A percentile compares a stretch with the other conserved stretches of the same genome.
These are phyloP conservation scores for Thuja plicata DNA, from an alignment of 83 land plant species.

Conservation along the genomic window DNA sequence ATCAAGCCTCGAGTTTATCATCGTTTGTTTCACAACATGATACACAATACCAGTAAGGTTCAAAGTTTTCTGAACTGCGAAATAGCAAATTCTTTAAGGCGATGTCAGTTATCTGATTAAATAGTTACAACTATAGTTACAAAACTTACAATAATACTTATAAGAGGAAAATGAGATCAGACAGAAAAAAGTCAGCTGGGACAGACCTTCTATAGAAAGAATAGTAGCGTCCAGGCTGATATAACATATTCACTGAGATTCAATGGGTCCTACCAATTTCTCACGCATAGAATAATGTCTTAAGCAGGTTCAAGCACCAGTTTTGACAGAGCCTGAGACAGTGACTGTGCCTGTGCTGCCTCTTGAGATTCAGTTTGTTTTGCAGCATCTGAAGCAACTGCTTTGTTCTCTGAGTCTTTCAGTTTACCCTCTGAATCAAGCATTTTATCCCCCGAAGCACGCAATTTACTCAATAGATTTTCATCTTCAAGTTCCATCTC, in stretches of 20 bases:
- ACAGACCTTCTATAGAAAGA: neutral
- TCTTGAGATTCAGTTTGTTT: constrained; percentile 17
- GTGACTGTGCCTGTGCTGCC: constrained; percentile 23
- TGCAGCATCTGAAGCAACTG: neutral
- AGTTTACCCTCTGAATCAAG: neutral
- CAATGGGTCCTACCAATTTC: neutral
- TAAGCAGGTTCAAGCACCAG: constrained; percentile 54
- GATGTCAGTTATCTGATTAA: neutral
- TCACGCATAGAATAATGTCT: neutral
- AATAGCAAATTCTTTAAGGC: neutral
- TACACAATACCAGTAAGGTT: neutral
- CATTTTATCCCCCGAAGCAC: constrained; percentile 1
- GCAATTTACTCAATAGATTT: neutral
- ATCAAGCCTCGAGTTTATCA: neutral
- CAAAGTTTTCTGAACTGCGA: neutral
- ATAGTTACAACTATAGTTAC: neutral
- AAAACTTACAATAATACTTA: neutral
- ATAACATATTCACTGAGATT: neutral
- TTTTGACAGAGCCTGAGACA: constrained; percentile 32
- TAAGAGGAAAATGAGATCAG: neutral
- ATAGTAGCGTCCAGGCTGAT: neutral
- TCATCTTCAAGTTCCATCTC: constrained; percentile 51
- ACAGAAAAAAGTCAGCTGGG: neutral
- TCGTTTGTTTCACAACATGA: neutral
- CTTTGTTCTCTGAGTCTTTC: neutral